A percentile compares a stretch with the other conserved stretches of the same genome.
Evolutionary conservation across 2,329 filamentous ascomycete species (phyloP).

Genomic region (Clonostachys sp.): DNA sequence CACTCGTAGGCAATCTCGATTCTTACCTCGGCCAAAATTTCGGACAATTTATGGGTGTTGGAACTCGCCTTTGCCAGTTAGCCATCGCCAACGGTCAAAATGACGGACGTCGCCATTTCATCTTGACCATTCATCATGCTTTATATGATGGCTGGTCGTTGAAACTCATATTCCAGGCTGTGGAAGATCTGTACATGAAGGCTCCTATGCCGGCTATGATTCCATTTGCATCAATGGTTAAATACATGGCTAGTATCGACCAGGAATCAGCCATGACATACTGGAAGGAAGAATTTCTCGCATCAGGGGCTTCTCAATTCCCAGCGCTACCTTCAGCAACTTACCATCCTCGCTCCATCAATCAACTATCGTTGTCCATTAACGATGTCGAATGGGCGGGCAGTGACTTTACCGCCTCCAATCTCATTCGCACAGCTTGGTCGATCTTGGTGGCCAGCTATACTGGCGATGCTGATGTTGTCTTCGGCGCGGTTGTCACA

Average conservation of each 20-base stretch:
- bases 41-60: neutral
- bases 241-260: neutral
- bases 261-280: neutral
- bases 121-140: slow-evolving; percentile 17
- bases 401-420: too few relatives aligned
- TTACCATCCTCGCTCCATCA: neutral
- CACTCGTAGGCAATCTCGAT: too few relatives aligned
- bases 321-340: neutral
- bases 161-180: slow-evolving; percentile 11
- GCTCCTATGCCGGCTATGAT: neutral
- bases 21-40: neutral
- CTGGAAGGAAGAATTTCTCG: neutral
- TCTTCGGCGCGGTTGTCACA: slow-evolving; percentile 3
- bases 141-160: slow-evolving; percentile 18
- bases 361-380: too few relatives aligned
- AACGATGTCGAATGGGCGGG: too few relatives aligned
- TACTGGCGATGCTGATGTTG: slow-evolving; percentile 1
- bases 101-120: slow-evolving; percentile 5
- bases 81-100: neutral
- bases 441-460: too few relatives aligned
- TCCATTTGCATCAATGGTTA: neutral
- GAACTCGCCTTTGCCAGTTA: neutral
- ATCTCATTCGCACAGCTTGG: too few relatives aligned
- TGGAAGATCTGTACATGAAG: slow-evolving; percentile 6
- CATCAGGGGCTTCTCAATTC: neutral